These are phyloP conservation scores for Diaporthe aspalathi DNA, from an alignment of 2,329 filamentous ascomycete genomes.

Conservation along the genomic window DNA sequence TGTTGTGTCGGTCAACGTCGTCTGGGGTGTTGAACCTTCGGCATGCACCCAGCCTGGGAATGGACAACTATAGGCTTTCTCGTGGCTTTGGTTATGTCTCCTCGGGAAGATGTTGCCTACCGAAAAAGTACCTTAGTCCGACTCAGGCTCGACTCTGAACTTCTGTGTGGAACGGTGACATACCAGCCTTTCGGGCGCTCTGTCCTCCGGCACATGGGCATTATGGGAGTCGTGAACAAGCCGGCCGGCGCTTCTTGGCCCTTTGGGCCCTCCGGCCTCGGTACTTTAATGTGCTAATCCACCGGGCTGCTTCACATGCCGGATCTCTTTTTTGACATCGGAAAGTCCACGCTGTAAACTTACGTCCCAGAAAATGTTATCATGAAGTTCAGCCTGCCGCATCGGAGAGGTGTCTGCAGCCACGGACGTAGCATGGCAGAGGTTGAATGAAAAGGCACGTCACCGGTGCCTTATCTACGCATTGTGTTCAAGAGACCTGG, in stretches of 20 bases:
- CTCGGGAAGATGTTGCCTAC: not conserved
- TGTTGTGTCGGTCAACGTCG: not conserved
- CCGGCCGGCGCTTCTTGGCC: not conserved
- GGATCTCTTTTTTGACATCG: not conserved
- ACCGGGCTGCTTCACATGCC: not conserved
- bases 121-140: not conserved
- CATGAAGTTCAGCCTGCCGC: no score
- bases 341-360: not conserved
- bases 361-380: no score
- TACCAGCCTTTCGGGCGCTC: not conserved
- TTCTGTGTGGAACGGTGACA: not conserved
- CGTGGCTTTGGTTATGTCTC: not conserved
- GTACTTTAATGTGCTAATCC: not conserved
- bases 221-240: not conserved
- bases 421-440: not conserved
- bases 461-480: no score
- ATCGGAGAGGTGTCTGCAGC: not conserved
- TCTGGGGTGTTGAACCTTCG: not conserved
- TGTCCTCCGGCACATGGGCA: not conserved
- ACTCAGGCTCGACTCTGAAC: not conserved
- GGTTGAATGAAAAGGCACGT: not conserved
- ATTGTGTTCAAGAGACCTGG: no score
- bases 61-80: not conserved
- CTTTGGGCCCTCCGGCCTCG: not conserved
- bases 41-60: no score